Conservation (phyloP, 306 rosid genomes). For the Castanea mollissima region DNA sequence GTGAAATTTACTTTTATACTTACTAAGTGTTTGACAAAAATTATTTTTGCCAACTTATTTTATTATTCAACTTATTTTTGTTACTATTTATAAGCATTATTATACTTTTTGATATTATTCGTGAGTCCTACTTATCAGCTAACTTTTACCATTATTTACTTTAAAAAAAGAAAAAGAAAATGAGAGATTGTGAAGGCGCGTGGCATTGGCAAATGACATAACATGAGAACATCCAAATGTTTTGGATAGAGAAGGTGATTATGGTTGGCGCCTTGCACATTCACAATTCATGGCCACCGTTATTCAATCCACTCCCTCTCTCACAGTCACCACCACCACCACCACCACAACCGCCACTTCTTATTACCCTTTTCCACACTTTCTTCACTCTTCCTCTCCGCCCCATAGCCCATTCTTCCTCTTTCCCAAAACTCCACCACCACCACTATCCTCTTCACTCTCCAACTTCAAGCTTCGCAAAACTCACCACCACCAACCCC, state of each 20-base stretch:
- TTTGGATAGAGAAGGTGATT: background rate
- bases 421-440: background rate
- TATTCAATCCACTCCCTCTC: too few relatives aligned
- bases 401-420: conserved; percentile 6
- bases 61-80: too few relatives aligned
- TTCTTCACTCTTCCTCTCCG: conserved; percentile 13
- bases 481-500: conserved; percentile 16
- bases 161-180: too few relatives aligned
- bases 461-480: background rate
- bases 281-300: too few relatives aligned
- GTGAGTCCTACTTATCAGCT: too few relatives aligned
- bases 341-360: conserved; percentile 5
- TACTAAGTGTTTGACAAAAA: fast-evolving
- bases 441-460: conserved; percentile 4
- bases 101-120: too few relatives aligned
- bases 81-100: too few relatives aligned
- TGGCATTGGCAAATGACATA: too few relatives aligned
- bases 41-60: too few relatives aligned
- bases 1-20: too few relatives aligned
- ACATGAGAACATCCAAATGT: background rate
- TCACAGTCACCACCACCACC: conserved; percentile 10
- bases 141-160: too few relatives aligned
- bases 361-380: background rate
- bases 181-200: too few relatives aligned
- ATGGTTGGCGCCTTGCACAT: conserved; percentile 4